Conservation (phyloP, 2,329 filamentous ascomycete species). For the Trichoderma citrinoviride region DNA sequence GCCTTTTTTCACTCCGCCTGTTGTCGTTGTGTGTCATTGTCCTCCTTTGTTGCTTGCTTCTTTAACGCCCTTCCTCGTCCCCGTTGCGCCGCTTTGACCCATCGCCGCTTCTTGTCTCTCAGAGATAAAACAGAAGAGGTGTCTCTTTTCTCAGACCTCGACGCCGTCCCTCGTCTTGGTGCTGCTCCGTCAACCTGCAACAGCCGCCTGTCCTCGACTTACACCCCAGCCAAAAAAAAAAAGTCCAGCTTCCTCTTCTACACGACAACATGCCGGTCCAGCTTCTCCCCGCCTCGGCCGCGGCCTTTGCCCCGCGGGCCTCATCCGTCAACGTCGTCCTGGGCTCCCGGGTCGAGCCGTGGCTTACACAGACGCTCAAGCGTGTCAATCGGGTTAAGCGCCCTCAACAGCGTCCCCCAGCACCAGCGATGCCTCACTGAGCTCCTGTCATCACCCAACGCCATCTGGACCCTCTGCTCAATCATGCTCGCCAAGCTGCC, state of each 20-base stretch:
- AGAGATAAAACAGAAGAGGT: slow-evolving; percentile 1
- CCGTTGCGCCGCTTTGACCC: not conserved
- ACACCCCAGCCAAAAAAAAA: not conserved
- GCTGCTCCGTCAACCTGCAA: not conserved
- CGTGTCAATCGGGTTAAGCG: slow-evolving; percentile 96
- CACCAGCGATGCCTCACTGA: slow-evolving; percentile 95
- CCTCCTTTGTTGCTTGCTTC: slow-evolving; percentile 2
- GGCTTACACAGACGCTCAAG: slow-evolving; percentile 95
- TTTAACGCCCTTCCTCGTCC: slow-evolving; percentile 9
- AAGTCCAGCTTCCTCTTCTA: not conserved
- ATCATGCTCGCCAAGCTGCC: slow-evolving; percentile 90
- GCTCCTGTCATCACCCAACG: slow-evolving; percentile 82
- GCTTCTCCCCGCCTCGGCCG: slow-evolving; percentile 90
- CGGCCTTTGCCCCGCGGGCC: slow-evolving; percentile 87
- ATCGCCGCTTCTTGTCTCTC: not conserved
- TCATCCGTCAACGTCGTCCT: slow-evolving; percentile 94
- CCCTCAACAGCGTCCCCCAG: slow-evolving; percentile 93
- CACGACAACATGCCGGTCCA: slow-evolving; percentile 72
- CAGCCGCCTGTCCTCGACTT: not conserved
- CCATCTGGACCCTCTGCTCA: slow-evolving; percentile 92
- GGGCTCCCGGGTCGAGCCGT: slow-evolving; percentile 87
- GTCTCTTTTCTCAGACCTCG: not conserved
- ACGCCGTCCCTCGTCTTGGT: not conserved
- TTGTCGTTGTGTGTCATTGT: slow-evolving; percentile 3
- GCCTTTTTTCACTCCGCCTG: slow-evolving; percentile 25